A percentile compares a stretch with the other conserved stretches of the same genome.
Evolutionary conservation across 345 rosid species (phyloP).

Genomic region (Leavenworthia alabamica): DNA sequence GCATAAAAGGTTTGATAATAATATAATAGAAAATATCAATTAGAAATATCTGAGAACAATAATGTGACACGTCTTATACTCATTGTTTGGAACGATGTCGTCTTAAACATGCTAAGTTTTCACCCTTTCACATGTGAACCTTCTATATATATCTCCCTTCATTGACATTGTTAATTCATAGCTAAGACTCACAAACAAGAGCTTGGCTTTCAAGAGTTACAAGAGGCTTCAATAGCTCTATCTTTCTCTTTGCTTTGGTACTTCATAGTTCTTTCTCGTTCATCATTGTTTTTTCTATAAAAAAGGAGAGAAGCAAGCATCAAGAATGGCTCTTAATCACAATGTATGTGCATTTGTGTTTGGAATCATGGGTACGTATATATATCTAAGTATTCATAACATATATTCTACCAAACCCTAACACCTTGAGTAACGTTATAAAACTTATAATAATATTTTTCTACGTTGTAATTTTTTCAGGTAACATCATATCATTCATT

Average conservation of each 20-base stretch:
- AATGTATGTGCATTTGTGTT: constrained; percentile 31
- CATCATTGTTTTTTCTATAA: too few relatives aligned
- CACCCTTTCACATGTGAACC: constrained; percentile 26
- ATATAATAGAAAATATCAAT: constrained; percentile 7
- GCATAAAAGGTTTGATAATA: constrained; percentile 16
- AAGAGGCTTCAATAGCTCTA: constrained; percentile 10
- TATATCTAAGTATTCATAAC: not conserved
- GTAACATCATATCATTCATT: constrained; percentile 49
- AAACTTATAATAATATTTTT: not conserved
- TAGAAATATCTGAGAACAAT: constrained; percentile 26
- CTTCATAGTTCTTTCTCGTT: not conserved
- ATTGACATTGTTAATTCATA: constrained; percentile 14
- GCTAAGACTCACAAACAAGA: constrained; percentile 18
- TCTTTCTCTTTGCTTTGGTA: constrained; percentile 13
- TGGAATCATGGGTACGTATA: constrained; percentile 33
- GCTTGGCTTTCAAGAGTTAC: constrained; percentile 18
- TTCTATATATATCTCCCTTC: constrained; percentile 21
- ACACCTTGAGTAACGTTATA: not conserved
- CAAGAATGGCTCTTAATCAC: constrained; percentile 27
- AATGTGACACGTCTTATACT: constrained; percentile 25
- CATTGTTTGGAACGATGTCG: constrained; percentile 23
- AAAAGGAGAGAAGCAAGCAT: too few relatives aligned
- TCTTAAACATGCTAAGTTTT: constrained; percentile 14
- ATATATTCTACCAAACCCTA: not conserved
- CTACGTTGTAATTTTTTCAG: constrained; percentile 23